Conservation (phyloP, 2,329 filamentous ascomycete species). For the Rhynchosporium agropyri region DNA sequence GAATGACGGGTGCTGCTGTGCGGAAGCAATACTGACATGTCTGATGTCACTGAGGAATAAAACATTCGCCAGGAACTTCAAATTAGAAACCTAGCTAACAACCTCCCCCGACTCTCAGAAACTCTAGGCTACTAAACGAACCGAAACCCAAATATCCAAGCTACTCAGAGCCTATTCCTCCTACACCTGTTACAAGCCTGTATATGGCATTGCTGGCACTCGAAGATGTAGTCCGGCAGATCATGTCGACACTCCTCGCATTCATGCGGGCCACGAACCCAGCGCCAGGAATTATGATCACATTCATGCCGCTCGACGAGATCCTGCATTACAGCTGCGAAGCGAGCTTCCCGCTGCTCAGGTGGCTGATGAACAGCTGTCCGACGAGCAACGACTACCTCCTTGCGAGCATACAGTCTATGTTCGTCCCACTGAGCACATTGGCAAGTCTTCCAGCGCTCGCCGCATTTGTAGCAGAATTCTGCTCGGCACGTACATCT, state of each 20-base stretch:
- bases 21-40: too few species aligned
- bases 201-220: constrained; percentile 50
- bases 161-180: constrained; percentile 46
- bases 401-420: constrained; percentile 41
- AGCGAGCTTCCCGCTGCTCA: constrained; percentile 12
- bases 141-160: not conserved
- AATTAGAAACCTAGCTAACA: too few species aligned
- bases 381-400: constrained; percentile 38
- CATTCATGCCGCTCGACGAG: constrained; percentile 48
- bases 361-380: constrained; percentile 10
- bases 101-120: not conserved
- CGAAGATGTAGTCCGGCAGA: constrained; percentile 49
- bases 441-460: constrained; percentile 45
- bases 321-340: constrained; percentile 35
- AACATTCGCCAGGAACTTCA: too few species aligned
- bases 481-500: constrained; percentile 51
- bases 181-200: constrained; percentile 52
- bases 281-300: constrained; percentile 44
- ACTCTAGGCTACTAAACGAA: not conserved
- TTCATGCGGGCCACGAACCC: constrained; percentile 39
- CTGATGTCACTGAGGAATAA: too few species aligned
- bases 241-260: constrained; percentile 51
- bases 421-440: constrained; percentile 48
- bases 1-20: too few species aligned
- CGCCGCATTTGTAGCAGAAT: constrained; percentile 56